Conservation (phyloP, 1,284 basidiomycete species). For the Trametes hirsuta region DNA sequence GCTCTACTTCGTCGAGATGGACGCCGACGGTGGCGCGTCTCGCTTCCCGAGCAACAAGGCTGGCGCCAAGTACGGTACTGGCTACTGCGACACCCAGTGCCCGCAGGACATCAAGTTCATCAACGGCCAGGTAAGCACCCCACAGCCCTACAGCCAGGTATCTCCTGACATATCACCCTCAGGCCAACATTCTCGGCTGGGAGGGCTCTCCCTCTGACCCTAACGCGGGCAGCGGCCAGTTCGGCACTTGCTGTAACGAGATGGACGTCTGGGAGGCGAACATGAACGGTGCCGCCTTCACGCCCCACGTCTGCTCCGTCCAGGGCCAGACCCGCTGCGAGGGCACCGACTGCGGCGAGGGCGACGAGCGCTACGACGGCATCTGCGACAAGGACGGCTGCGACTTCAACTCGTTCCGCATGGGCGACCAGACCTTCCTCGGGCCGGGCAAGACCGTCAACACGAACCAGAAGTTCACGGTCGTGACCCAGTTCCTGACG, state of each 20-base stretch:
- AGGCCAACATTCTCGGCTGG: slow-evolving; percentile 43
- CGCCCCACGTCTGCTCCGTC: slow-evolving; percentile 52
- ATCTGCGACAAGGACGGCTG: slow-evolving; percentile 56
- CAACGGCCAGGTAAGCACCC: slow-evolving; percentile 47
- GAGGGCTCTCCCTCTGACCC: slow-evolving; percentile 30
- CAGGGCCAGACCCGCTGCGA: slow-evolving; percentile 42
- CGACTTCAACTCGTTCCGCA: slow-evolving; percentile 61
- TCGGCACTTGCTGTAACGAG: slow-evolving; percentile 58
- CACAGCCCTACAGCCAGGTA: slow-evolving; percentile 30
- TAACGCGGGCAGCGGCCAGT: slow-evolving; percentile 44
- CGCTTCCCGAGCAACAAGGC: slow-evolving; percentile 56
- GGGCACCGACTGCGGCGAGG: slow-evolving; percentile 38
- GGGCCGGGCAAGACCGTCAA: slow-evolving; percentile 48
- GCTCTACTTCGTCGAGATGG: slow-evolving; percentile 47
- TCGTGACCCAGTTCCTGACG: slow-evolving; percentile 60
- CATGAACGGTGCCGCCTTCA: slow-evolving; percentile 50
- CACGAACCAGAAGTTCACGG: slow-evolving; percentile 50
- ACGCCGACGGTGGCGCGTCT: slow-evolving; percentile 55
- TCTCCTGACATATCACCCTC: slow-evolving; percentile 19
- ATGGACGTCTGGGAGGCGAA: slow-evolving; percentile 68
- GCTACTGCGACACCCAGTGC: slow-evolving; percentile 63
- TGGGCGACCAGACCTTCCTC: slow-evolving; percentile 53
- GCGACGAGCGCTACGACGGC: slow-evolving; percentile 39
- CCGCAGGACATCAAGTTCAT: slow-evolving; percentile 61
- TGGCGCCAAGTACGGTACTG: slow-evolving; percentile 59